Conservation (phyloP, 2,329 filamentous ascomycete genomes). For the Hymenoscyphus infarciens region DNA sequence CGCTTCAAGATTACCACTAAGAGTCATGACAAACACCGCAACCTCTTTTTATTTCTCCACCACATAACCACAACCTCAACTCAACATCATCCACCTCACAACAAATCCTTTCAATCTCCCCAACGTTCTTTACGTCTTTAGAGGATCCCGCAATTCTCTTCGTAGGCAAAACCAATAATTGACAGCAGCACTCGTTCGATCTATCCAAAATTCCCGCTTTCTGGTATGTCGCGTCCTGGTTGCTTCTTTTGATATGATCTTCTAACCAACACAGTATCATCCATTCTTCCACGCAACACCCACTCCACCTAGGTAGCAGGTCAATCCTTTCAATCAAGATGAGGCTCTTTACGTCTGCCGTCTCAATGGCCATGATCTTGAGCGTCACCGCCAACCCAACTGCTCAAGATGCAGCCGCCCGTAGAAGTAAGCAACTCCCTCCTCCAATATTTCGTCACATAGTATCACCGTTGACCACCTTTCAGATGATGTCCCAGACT, state of each 20-base stretch:
- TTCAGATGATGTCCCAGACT: too few relatives aligned
- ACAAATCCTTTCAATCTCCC: not conserved
- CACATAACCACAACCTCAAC: not conserved
- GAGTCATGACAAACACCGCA: not conserved
- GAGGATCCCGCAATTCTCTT: conserved; percentile 9
- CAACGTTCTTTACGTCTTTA: conserved; percentile 10
- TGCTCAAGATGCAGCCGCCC: not conserved
- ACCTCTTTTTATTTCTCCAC: not conserved
- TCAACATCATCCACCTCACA: not conserved
- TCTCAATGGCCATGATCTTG: conserved; percentile 7
- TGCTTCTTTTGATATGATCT: not conserved
- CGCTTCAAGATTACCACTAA: not conserved
- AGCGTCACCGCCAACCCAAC: not conserved
- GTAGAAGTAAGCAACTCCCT: too few relatives aligned
- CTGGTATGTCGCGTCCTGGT: not conserved
- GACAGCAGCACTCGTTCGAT: not conserved
- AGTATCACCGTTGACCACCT: too few relatives aligned
- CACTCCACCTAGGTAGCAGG: not conserved
- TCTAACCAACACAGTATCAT: not conserved
- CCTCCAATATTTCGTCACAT: too few relatives aligned
- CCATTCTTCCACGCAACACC: not conserved
- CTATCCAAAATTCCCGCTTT: not conserved
- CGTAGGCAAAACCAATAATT: not conserved
- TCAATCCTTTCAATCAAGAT: not conserved
- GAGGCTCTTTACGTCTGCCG: not conserved